Conservation (phyloP, 1,139 yeast species). For the Saccharomyces hybrid region DNA sequence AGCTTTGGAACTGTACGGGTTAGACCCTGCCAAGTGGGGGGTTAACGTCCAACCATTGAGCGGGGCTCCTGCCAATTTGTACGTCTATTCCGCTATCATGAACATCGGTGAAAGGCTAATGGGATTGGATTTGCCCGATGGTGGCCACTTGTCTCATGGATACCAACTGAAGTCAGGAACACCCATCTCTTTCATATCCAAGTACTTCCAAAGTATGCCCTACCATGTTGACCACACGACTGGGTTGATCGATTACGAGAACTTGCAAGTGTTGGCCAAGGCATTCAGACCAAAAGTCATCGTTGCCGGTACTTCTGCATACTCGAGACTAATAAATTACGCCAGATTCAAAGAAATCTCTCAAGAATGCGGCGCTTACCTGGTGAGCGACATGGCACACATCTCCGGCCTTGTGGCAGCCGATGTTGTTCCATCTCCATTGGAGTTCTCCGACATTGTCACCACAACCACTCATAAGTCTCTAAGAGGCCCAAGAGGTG, state of each 20-base stretch:
- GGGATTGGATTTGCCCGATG: slow-evolving; percentile 97
- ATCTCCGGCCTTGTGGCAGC: slow-evolving; percentile 93
- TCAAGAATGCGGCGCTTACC: slow-evolving; percentile 86
- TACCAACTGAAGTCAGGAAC: slow-evolving; percentile 75
- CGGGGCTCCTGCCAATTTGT: slow-evolving; percentile 94
- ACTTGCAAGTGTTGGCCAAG: slow-evolving; percentile 72
- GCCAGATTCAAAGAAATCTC: slow-evolving; percentile 83
- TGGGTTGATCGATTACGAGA: slow-evolving; percentile 87
- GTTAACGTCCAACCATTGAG: slow-evolving; percentile 91
- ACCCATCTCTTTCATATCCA: slow-evolving; percentile 84
- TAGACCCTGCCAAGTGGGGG: slow-evolving; percentile 82
- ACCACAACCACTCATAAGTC: slow-evolving; percentile 97
- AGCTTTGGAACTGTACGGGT: slow-evolving; percentile 77
- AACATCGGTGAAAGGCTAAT: slow-evolving; percentile 87
- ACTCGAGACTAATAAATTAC: slow-evolving; percentile 87
- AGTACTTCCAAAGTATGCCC: slow-evolving; percentile 96
- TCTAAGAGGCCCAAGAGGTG: slow-evolving; percentile 97
- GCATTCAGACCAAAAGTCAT: slow-evolving; percentile 90
- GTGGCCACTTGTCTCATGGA: slow-evolving; percentile 95
- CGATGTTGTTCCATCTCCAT: slow-evolving; percentile 86
- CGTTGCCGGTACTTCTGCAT: slow-evolving; percentile 96
- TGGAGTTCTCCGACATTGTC: slow-evolving; percentile 89
- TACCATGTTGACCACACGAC: slow-evolving; percentile 79
- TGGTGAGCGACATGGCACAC: slow-evolving; percentile 94
- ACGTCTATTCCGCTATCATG: slow-evolving; percentile 87